Evolutionary conservation across 495 filamentous ascomycete genomes (phyloP), one percentile per base, ranked within the genome.

Genomic region (Articulospora tetracladia): DNA sequence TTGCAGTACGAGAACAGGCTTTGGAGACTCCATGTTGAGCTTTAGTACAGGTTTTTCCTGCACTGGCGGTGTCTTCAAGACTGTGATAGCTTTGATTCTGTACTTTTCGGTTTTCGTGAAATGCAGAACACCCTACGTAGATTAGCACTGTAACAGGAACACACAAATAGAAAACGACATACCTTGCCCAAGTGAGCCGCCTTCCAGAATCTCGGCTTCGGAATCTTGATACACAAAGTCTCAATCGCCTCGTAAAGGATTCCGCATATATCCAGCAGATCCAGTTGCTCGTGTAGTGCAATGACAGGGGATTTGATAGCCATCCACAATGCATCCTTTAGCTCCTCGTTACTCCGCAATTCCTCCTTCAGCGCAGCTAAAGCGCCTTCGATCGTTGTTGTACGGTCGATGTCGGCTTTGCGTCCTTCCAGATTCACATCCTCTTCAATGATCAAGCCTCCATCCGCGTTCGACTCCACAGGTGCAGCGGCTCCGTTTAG

Each of bases 401-500:
- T 88, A 46, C 93, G 83, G 0, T 84, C 86, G 19, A 90, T 78
- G 63, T 86, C 82, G 1, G 85, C 85, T 68, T 88, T 83, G 26
- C 89, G 82, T 20, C 70, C 71, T 20, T 74, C 77, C 6, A 83
- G 83, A 10, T 49, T 54, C 1, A 47, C 63, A 63, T 90, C 87
- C 66, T 89, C 83, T 61, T 96, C 91, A 55, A 98, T 85, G 48
- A 96, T 85, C 61, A 98, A 75, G n/a, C 81, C 86, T 52, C 81
- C 83, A 11, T 76, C 74, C 15, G 78, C 69, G 36, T 63, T 57
- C 26, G 59, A 32, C 8, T 15, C 17, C n/a, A 17, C 10, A 19
- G 3, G 15, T 44, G 39, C 8, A 3, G n/a, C 39, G n/a, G n/a
- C 11, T 10, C 59, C 61, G 25, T 69, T 65, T 3, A 62, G 60